Evolutionary conservation across 305 asterid species (phyloP), one percentile per base, ranked within the genome.

Genomic region (Solanum aculeatissimum): DNA sequence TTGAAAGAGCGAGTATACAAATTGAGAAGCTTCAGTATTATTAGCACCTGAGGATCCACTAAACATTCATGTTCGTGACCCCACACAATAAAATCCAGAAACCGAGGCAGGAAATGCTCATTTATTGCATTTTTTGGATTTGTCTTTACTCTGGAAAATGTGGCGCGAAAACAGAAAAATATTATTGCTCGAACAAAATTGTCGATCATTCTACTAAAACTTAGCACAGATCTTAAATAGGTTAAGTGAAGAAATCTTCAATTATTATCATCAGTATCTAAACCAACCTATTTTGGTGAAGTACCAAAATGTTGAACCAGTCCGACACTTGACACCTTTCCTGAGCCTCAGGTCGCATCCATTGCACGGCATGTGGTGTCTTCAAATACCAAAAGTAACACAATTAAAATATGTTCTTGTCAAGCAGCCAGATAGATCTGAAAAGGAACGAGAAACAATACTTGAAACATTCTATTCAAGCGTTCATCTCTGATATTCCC

Each of bases 401-500:
- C 47, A 47, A 77, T 77, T 29, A 77, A 35, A 49, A 51, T 18
- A 43, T 77, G 25, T 18, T 75, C 43, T 77, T 77, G 25, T 51
- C 43, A 77, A 77, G 65, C 16, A 51, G 47, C 47, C 82, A 77
- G 29, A 1, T 47, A 51, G 63, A 18, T 51, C 65, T 51, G 45
- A 88, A 80, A 84, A 84, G 69, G 83, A 83, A 80, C 80, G 57
- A 77, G 62, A 85, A 82, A 43, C 71, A 8, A 78, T 86, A 96
- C 99, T 97, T 96, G 99, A 89, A 95, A 96, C 98, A 96, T 96
- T 85, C 99, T 91, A 92, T 96, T 96, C 91, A 96, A 90, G 69
- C 99, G 97, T 89, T 96, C 99, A 84, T 96, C 99, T 89, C 99
- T 94, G 84, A 96, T 96, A 92, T 96, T 96, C 84, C 99, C 99